Evolutionary conservation across 257 asterid species (phyloP).

Genomic region (Solanum lignicaule): DNA sequence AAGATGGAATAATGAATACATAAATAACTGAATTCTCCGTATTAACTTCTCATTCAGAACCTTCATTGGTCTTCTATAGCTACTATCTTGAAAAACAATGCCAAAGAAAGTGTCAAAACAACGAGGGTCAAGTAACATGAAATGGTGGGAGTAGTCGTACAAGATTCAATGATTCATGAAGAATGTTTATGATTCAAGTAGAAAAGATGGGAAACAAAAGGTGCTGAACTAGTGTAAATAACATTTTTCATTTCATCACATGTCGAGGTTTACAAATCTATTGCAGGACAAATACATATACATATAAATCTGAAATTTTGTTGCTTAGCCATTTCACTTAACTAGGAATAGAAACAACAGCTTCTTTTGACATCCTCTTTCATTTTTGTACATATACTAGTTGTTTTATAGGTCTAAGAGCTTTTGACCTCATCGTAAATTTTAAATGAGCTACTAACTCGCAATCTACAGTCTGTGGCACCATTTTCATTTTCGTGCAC

Average conservation of each 20-base stretch:
- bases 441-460: conserved; percentile 11
- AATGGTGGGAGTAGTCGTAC: neutral
- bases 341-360: neutral
- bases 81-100: neutral
- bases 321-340: neutral
- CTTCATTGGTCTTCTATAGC: neutral
- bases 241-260: neutral
- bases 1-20: neutral
- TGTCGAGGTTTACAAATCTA: neutral
- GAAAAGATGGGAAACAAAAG: neutral
- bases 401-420: neutral
- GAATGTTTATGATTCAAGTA: neutral
- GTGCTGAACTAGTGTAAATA: neutral
- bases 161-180: neutral
- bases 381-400: neutral
- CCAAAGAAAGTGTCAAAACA: neutral
- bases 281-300: neutral
- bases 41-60: neutral
- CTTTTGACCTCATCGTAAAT: conserved; percentile 3
- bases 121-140: neutral
- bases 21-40: neutral
- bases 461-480: conserved; percentile 39
- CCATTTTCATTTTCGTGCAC: conserved; percentile 28
- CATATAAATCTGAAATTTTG: neutral
- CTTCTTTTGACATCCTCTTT: neutral